Evolutionary conservation across 192 early-diverging fungal species (phyloP).

Genomic region (Geosiphon pyriformis): DNA sequence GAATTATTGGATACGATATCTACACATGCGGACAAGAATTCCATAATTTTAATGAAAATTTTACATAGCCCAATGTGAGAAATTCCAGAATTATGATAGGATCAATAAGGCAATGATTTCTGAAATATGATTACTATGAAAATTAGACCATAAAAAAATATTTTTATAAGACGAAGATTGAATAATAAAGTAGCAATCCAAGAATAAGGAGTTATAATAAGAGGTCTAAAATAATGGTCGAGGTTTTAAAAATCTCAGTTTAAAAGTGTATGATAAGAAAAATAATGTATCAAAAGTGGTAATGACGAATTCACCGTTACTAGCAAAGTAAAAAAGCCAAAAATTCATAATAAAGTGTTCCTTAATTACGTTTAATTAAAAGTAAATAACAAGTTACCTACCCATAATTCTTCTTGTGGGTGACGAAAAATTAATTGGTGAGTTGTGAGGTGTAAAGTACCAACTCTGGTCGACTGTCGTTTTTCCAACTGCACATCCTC

Average conservation of each 20-base stretch:
- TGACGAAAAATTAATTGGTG: conserved; percentile 72
- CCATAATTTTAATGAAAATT: background rate
- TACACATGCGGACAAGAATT: conserved; percentile 23
- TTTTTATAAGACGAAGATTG: too few relatives aligned
- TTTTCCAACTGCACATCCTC: conserved; percentile 42
- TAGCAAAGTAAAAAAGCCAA: background rate
- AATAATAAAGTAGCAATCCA: too few relatives aligned
- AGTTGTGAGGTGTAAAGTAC: conserved; percentile 66
- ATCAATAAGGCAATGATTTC: background rate
- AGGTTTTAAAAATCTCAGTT: background rate
- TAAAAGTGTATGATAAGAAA: too few relatives aligned
- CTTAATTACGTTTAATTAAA: background rate
- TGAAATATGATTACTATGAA: background rate
- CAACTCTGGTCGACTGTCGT: conserved; percentile 29
- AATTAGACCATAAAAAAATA: background rate
- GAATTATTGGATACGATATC: conserved; percentile 84
- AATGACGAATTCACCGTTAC: background rate
- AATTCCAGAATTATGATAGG: background rate
- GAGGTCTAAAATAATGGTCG: too few relatives aligned
- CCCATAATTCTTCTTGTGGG: conserved; percentile 58
- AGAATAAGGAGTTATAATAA: too few relatives aligned
- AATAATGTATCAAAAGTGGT: too few relatives aligned
- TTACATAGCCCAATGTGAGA: background rate
- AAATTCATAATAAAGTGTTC: background rate
- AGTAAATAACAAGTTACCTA: conserved; percentile 27